phyloP scores from a whole-genome alignment of 2,329 filamentous ascomycete genomes.

The Dactylonectria estremocensis region DNA sequence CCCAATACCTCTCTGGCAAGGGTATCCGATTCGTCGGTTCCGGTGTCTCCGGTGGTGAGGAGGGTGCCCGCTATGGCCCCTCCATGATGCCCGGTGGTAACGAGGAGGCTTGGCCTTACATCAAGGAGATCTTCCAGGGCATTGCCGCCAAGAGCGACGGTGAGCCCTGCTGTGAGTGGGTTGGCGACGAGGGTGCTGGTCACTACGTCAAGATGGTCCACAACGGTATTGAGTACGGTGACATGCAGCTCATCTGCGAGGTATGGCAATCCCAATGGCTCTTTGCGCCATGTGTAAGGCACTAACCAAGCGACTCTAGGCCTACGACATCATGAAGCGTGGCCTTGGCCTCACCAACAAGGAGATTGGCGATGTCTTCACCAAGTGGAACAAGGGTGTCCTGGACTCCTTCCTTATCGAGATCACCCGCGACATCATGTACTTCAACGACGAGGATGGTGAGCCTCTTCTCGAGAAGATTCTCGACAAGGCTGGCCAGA shows the following conservation, averaged over 20 bases:
- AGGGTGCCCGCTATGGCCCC: conserved; percentile 97
- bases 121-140: conserved; percentile 99
- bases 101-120: conserved; percentile 96
- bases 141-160: conserved; percentile 98
- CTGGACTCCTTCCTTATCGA: conserved; percentile 99
- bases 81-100: conserved; percentile 99
- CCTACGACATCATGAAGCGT: conserved; percentile 99
- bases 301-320: conserved; percentile 67
- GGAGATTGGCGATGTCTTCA: conserved; percentile 96
- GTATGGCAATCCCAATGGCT: conserved; percentile 65
- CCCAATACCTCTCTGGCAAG: conserved; percentile 88
- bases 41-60: conserved; percentile 99
- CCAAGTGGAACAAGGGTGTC: conserved; percentile 98
- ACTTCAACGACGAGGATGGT: conserved; percentile 97
- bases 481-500: conserved; percentile 97
- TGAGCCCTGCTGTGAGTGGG: conserved; percentile 99
- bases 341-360: conserved; percentile 90
- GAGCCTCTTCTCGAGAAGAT: conserved; percentile 97
- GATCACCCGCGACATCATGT: conserved; percentile 98
- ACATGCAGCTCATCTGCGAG: conserved; percentile 99
- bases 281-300: not conserved
- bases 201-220: conserved; percentile 99
- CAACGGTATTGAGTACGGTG: conserved; percentile 99
- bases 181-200: conserved; percentile 98
- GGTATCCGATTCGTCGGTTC: conserved; percentile 95